Evolutionary conservation across 345 rosid genomes (phyloP).

Genomic region (Citrus trifoliata): DNA sequence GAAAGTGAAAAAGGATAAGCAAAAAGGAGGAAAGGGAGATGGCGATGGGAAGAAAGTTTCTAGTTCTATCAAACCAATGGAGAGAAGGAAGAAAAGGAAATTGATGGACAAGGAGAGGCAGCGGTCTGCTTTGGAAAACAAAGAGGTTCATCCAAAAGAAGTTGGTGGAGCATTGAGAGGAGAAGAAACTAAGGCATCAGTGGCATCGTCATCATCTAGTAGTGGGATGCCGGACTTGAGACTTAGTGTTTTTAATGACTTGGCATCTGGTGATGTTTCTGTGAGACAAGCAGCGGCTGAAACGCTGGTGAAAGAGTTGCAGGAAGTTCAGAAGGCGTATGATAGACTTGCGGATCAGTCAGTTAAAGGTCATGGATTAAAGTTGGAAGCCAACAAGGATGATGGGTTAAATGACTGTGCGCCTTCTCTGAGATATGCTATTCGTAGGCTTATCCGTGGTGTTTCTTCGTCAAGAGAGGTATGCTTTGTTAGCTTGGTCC

Average conservation of each 20-base stretch:
- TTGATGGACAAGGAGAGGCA: slow-evolving; percentile 68
- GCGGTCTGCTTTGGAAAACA: slow-evolving; percentile 24
- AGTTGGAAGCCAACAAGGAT: slow-evolving; percentile 83
- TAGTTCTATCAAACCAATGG: slow-evolving; percentile 59
- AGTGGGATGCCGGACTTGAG: slow-evolving; percentile 59
- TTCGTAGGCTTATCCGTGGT: slow-evolving; percentile 88
- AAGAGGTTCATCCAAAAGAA: slow-evolving; percentile 25
- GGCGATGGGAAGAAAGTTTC: slow-evolving; percentile 19
- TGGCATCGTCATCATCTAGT: slow-evolving; percentile 25
- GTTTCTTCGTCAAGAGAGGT: slow-evolving; percentile 98
- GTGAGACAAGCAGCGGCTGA: slow-evolving; percentile 64
- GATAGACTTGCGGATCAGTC: slow-evolving; percentile 49
- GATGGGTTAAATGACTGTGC: slow-evolving; percentile 87
- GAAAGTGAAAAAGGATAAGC: slow-evolving; percentile 39
- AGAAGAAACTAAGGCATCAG: slow-evolving; percentile 19
- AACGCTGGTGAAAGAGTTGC: slow-evolving; percentile 59
- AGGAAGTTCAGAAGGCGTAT: slow-evolving; percentile 72
- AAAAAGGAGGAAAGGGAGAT: slow-evolving; percentile 17
- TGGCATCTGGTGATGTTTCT: slow-evolving; percentile 58
- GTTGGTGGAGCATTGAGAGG: slow-evolving; percentile 17
- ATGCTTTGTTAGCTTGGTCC: slow-evolving; percentile 4
- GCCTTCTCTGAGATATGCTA: slow-evolving; percentile 77
- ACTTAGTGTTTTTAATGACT: slow-evolving; percentile 65
- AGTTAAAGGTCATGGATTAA: slow-evolving; percentile 41
- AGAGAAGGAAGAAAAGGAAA: slow-evolving; percentile 76